These are phyloP conservation scores for Bonia amplexicaulis DNA, from an alignment of 176 grass and related monocot species.

Conservation along the genomic window DNA sequence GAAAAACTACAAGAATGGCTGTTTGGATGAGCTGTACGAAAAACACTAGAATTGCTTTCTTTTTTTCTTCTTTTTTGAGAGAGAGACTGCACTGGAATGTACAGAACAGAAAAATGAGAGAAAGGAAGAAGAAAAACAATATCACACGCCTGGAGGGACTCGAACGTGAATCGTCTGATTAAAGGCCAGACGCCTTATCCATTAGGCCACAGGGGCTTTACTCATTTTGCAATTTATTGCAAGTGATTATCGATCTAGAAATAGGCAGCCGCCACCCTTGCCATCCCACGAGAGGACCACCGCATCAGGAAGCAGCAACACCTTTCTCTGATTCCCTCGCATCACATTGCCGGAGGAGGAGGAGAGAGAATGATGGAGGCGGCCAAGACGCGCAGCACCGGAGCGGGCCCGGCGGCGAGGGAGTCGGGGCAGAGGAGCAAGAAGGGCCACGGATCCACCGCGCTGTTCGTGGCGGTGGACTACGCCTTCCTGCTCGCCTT, in stretches of 20 bases:
- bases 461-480: conserved; percentile 78
- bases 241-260: not conserved
- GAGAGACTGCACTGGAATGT: too few relatives aligned
- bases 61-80: too few relatives aligned
- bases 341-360: not conserved
- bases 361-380: conserved; percentile 9
- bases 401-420: not conserved
- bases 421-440: not conserved
- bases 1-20: too few relatives aligned
- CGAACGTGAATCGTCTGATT: too few relatives aligned
- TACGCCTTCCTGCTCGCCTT: conserved; percentile 82
- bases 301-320: not conserved
- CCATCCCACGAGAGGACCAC: not conserved
- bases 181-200: too few relatives aligned
- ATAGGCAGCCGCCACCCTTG: not conserved
- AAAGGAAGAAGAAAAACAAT: too few relatives aligned
- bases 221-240: too few relatives aligned
- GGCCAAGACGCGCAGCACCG: not conserved
- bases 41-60: too few relatives aligned
- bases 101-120: too few relatives aligned
- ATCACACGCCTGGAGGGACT: too few relatives aligned
- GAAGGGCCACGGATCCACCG: conserved; percentile 59
- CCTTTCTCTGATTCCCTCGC: not conserved
- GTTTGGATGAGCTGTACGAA: too few relatives aligned
- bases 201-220: too few relatives aligned